Base-by-base conservation (phyloP, 768 basidiomycete species). In the Pleurotus pulmonarius region DNA sequence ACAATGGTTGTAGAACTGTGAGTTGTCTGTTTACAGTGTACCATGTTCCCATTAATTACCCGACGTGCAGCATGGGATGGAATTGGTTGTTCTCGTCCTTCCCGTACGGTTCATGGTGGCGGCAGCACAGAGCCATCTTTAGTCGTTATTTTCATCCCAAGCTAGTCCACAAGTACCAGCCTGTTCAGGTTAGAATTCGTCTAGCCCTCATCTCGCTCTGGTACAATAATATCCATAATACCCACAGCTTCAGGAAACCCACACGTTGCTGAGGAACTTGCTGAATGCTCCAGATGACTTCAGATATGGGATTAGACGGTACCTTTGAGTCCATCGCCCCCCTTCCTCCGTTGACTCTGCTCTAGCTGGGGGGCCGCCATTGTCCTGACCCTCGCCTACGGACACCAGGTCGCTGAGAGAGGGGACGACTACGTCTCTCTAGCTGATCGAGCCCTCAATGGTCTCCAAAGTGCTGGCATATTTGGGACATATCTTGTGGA, bases 1-100 rank as follows among this genome's bases (percentile, higher is more conserved):
- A 72, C 73, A 11, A 78, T 81, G 78, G 67, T 74, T 5, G 70
- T 70, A 22, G 74, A 79, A 34, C 59, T 79, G 78, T 80, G 56
- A 47, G 73, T 65, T 16, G n/a, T 15, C 24, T 24, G 18, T 43
- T 7, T 24, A 6, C 20, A 26, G 41, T 3, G 46, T 56, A 7
- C 34, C 3, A 5, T 4, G 15, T 26, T 34, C 37, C 11, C 49
- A 18, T 18, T n/a, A 8, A 16, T 16, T 15, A 16, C n/a, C 18
- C 46, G n/a, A n/a, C 25, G 39, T 25, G 12, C 16, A 79, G 78
- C 45, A 76, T 80, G 59, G 79, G 79, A 5, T 80, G 73, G 72
- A 69, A 75, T 57, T 79, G 77, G 77, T 60, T 77, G 4, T 73
- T 79, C 59, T 76, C 75, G 1, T 67, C 70, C 12, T 67, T 75